Evolutionary conservation across 2,329 filamentous ascomycete species (phyloP), one percentile per base, ranked within the genome.

Genomic region (Pseudogymnoascus sp.): DNA sequence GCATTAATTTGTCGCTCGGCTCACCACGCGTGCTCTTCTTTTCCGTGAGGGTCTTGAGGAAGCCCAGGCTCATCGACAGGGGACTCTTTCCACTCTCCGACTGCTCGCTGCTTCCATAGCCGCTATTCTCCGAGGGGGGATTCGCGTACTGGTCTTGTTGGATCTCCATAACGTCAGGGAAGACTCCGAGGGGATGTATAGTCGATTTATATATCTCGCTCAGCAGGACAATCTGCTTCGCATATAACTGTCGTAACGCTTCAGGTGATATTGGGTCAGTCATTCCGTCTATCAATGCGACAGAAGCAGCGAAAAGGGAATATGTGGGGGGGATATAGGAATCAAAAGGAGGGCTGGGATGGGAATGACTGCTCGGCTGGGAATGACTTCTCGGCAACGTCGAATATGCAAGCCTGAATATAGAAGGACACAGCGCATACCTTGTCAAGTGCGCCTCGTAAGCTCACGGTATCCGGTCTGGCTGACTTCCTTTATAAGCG

Each of bases 21-120:
- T 70, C 75, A 91, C 89, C 88, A 81, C 89, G 82, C n/a, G 88
- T 91, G 10, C 83, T 84, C 72, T 87, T 91, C 78, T 91, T 94
- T 62, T 91, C 88, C 60, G 78, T 81, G 65, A 88, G 79, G 67
- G 77, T 84, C 74, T 86, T 91, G 74, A 89, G 82, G 64, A 90
- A 87, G 15, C 78, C 78, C 61, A 86, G 74, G 65, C 83, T 85
- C 65, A 85, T 70, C 6, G 70, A 69, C 7, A 73, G 63, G 5
- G 71, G 70, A 29, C 70, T 72, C 61, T 70, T 74, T 21, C 66
- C 70, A 42, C 59, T 67, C 51, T 73, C 72, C 17, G 71, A 72
- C 55, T 71, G 69, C 12, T 67, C 68, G 59, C 69, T 66, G 59
- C 65, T 71, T 5, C 67, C 68, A 67, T 72, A 71, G 31, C 67